Conservation (phyloP, 2,329 filamentous ascomycete species). For the Xylaria sp. region DNA sequence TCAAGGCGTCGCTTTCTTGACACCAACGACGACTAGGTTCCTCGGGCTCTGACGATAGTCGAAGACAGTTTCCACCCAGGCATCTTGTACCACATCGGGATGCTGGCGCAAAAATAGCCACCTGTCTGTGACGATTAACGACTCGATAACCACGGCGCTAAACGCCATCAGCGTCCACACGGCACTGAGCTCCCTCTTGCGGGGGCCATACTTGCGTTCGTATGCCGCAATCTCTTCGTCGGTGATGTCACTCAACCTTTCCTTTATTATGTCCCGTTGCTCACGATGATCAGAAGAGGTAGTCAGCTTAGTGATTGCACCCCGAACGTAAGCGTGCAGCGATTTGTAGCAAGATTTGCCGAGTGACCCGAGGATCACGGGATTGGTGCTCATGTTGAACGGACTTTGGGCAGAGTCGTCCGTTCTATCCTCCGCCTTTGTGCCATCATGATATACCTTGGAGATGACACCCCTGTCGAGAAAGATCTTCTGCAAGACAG, state of each 20-base stretch:
- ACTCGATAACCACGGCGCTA: conserved; percentile 88
- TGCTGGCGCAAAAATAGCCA: conserved; percentile 90
- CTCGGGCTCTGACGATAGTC: conserved; percentile 87
- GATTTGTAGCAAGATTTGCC: conserved; percentile 81
- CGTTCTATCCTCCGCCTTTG: conserved; percentile 44
- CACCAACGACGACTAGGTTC: conserved; percentile 91
- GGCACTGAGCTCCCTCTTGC: conserved; percentile 84
- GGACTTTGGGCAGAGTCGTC: conserved; percentile 51
- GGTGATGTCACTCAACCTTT: conserved; percentile 74
- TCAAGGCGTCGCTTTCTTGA: conserved; percentile 68
- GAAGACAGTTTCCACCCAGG: conserved; percentile 95
- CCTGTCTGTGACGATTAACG: conserved; percentile 87
- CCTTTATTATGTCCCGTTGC: conserved; percentile 67
- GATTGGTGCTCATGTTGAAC: conserved; percentile 72
- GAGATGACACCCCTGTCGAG: conserved; percentile 83
- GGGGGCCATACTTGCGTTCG: conserved; percentile 69
- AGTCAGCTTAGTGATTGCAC: conserved; percentile 80
- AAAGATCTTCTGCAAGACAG: conserved; percentile 91
- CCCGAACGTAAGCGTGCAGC: conserved; percentile 81
- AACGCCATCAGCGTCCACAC: conserved; percentile 98
- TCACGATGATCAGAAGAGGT: conserved; percentile 67
- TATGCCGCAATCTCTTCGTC: conserved; percentile 82
- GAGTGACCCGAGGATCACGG: conserved; percentile 87
- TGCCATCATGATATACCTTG: conserved; percentile 61
- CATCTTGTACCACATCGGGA: conserved; percentile 72